Conservation (phyloP, 108 stramenopile species). For the Discostella stelligeroides region DNA sequence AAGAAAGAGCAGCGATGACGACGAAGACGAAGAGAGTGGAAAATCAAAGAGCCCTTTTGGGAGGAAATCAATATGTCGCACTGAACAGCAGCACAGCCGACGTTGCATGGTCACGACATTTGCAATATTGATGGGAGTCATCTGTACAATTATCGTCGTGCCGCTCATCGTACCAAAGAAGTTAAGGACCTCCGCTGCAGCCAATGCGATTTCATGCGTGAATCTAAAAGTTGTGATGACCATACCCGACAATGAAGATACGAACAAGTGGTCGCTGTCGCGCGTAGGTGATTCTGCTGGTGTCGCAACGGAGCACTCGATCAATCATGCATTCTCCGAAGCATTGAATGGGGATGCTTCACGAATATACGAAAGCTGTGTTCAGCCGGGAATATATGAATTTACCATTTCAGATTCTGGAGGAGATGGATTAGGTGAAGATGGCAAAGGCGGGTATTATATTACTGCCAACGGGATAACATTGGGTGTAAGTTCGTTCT, state of each 20-base stretch:
- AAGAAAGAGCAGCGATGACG: conserved; percentile 1
- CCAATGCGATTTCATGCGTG: conserved; percentile 7
- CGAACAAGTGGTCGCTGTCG: conserved; percentile 20
- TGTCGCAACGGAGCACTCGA: neutral
- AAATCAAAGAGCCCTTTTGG: neutral
- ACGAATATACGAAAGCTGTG: conserved; percentile 32
- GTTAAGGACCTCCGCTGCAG: neutral
- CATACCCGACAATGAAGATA: conserved; percentile 14
- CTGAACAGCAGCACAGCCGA: neutral
- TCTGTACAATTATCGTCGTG: neutral
- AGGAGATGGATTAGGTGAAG: conserved; percentile 34
- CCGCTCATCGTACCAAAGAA: neutral
- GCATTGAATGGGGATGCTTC: neutral
- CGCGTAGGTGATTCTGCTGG: conserved; percentile 4
- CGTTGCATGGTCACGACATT: neutral
- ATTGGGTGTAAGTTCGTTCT: conserved; percentile 45
- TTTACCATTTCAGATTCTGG: conserved; percentile 34
- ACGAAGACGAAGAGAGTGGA: neutral
- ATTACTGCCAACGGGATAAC: conserved; percentile 35
- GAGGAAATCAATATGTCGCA: neutral
- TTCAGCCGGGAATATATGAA: conserved; percentile 35
- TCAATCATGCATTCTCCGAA: neutral
- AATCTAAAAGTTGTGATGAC: conserved; percentile 26
- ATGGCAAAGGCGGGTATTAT: conserved; percentile 39
- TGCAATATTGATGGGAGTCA: neutral